Percentiles rank a stretch among this genome's conserved stretches.
Conservation (phyloP, 108 stramenopile genomes). For the Asterionellopsis glacialis region DNA sequence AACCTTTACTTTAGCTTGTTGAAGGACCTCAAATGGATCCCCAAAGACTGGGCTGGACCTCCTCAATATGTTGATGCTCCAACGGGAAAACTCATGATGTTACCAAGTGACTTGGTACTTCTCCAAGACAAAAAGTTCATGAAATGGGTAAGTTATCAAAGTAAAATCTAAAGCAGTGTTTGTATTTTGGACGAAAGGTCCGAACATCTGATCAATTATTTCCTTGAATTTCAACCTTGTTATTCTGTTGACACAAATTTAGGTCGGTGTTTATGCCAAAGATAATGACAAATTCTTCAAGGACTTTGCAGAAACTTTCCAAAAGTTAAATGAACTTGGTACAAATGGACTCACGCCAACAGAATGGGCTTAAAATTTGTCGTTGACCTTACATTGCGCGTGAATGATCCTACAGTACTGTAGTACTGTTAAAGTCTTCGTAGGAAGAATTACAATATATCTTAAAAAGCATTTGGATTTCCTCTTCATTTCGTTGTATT, state of each 20-base stretch:
- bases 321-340: conserved; percentile 66
- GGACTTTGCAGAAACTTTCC: conserved; percentile 77
- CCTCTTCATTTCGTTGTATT: no score
- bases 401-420: no score
- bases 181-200: neutral
- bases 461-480: no score
- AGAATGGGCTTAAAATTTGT: conserved; percentile 48
- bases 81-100: conserved; percentile 73
- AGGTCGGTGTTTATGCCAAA: conserved; percentile 70
- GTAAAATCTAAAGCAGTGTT: no score
- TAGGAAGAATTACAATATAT: no score
- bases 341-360: conserved; percentile 30
- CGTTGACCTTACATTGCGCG: no score
- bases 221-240: neutral
- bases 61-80: conserved; percentile 69
- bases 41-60: conserved; percentile 76
- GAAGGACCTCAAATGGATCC: conserved; percentile 66
- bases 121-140: conserved; percentile 64
- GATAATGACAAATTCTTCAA: conserved; percentile 54
- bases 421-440: no score
- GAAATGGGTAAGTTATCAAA: conserved; percentile 70
- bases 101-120: conserved; percentile 74
- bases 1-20: conserved; percentile 76
- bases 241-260: neutral
- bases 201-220: neutral